These are phyloP conservation scores for Microstegium vimineum DNA, from an alignment of 176 grass and related monocot genomes.

Conservation along the genomic window DNA sequence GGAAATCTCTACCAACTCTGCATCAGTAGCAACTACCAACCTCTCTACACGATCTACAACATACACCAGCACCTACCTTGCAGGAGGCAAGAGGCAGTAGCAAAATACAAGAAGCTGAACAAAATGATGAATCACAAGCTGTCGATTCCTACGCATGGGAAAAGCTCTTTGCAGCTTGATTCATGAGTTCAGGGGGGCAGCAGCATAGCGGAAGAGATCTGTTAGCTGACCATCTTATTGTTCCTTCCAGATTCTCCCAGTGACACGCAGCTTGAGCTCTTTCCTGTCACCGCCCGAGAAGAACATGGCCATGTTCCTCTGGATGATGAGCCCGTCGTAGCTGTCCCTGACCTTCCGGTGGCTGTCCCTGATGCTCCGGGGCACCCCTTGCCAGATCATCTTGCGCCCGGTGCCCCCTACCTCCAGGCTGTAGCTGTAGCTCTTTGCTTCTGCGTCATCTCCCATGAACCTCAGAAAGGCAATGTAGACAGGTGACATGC, in stretches of 20 bases:
- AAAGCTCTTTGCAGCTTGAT: conserved; percentile 8
- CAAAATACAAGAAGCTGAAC: conserved; percentile 12
- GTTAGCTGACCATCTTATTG: conserved; percentile 28
- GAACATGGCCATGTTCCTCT: conserved; percentile 91
- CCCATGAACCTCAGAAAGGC: conserved; percentile 98
- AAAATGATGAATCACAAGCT: neutral
- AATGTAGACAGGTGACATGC: conserved; percentile 74
- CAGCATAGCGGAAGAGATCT: neutral
- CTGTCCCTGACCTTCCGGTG: conserved; percentile 85
- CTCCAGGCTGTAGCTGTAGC: conserved; percentile 90
- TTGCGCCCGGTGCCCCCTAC: conserved; percentile 82
- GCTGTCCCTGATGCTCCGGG: conserved; percentile 76
- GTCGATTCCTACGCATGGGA: neutral
- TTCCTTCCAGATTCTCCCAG: conserved; percentile 91
- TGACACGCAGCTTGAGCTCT: conserved; percentile 89
- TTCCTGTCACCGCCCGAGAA: conserved; percentile 82
- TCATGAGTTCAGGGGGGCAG: neutral
- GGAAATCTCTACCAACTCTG: conserved; percentile 21
- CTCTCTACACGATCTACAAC: neutral
- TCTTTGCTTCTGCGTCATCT: conserved; percentile 74
- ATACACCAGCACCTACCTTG: neutral
- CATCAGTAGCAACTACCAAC: neutral
- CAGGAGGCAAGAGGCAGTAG: neutral
- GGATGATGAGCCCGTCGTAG: conserved; percentile 88
- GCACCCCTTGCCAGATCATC: conserved; percentile 90